These are phyloP conservation scores for Trypanosoma melophagium DNA, from an alignment of 208 protist species.

Conservation along the genomic window DNA sequence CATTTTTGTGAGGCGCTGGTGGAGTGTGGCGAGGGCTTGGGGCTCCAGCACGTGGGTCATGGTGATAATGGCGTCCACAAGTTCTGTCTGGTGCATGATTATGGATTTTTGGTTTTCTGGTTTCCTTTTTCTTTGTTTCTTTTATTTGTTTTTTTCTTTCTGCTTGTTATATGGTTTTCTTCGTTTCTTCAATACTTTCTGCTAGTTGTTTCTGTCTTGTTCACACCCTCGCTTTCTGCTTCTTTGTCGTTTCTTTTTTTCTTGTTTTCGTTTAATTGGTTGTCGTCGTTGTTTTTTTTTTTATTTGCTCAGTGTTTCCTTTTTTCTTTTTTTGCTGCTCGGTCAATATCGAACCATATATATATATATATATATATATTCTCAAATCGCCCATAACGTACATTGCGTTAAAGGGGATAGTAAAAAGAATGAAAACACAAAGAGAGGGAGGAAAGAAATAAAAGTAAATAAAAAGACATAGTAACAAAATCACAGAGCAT, in stretches of 20 bases:
- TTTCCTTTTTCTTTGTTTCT: constrained; percentile 7
- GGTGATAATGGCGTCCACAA: constrained; percentile 37
- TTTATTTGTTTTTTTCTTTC: background rate
- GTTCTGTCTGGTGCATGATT: constrained; percentile 25
- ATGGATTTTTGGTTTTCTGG: background rate
- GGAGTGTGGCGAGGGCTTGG: constrained; percentile 33
- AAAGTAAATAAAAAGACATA: no score
- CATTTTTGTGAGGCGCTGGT: constrained; percentile 25
- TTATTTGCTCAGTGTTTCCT: no score
- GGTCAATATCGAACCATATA: no score
- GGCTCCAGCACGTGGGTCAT: constrained; percentile 40
- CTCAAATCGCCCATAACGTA: no score
- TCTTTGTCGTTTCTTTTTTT: no score
- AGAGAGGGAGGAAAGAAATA: no score
- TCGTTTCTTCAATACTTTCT: background rate
- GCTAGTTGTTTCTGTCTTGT: background rate
- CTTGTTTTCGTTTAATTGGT: no score
- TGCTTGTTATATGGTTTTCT: background rate
- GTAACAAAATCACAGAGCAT: no score
- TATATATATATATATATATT: no score
- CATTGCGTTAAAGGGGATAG: no score
- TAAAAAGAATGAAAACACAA: no score
- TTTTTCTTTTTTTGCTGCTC: no score
- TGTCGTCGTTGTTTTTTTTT: background rate
- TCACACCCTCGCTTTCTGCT: background rate